These are phyloP conservation scores for Sugiyamaella grinbergsii DNA, from an alignment of 1,139 yeast species.

Conservation along the genomic window DNA sequence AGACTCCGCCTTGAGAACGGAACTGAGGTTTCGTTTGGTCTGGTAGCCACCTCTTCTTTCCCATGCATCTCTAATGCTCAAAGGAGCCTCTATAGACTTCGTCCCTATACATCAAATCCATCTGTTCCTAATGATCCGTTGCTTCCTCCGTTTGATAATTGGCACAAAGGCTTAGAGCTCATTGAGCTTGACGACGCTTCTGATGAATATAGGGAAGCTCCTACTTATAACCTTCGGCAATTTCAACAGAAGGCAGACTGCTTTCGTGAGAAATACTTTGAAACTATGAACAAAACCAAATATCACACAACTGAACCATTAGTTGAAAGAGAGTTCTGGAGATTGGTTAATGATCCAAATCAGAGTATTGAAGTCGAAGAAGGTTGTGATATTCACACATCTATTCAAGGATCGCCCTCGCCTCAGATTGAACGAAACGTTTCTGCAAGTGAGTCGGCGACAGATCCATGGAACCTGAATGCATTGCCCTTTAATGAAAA, in stretches of 20 bases:
- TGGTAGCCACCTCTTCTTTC: neutral
- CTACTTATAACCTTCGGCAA: constrained; percentile 59
- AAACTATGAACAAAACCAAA: constrained; percentile 17
- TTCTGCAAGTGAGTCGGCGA: constrained; percentile 30
- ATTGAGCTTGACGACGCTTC: constrained; percentile 25
- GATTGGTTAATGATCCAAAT: constrained; percentile 42
- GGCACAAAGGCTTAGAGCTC: constrained; percentile 30
- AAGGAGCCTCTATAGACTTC: constrained; percentile 23
- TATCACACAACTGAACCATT: constrained; percentile 27
- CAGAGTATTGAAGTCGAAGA: constrained; percentile 51
- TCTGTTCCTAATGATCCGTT: constrained; percentile 30
- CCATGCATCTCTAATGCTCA: constrained; percentile 28
- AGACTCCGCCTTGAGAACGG: constrained; percentile 23
- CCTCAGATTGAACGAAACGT: constrained; percentile 45
- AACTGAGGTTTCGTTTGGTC: constrained; percentile 17
- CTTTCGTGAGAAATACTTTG: constrained; percentile 48
- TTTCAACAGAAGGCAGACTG: constrained; percentile 60
- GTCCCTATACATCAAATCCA: constrained; percentile 25
- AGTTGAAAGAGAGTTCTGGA: constrained; percentile 44
- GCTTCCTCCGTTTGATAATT: constrained; percentile 31
- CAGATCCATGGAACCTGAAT: constrained; percentile 69
- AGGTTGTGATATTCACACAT: constrained; percentile 49
- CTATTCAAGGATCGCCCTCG: constrained; percentile 53
- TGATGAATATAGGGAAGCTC: constrained; percentile 56
- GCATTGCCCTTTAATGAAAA: constrained; percentile 59